Percentiles rank a stretch among this genome's conserved stretches.
These are phyloP conservation scores for Nakazawaea ernobii DNA, from an alignment of 805 yeast species.

Conservation along the genomic window DNA sequence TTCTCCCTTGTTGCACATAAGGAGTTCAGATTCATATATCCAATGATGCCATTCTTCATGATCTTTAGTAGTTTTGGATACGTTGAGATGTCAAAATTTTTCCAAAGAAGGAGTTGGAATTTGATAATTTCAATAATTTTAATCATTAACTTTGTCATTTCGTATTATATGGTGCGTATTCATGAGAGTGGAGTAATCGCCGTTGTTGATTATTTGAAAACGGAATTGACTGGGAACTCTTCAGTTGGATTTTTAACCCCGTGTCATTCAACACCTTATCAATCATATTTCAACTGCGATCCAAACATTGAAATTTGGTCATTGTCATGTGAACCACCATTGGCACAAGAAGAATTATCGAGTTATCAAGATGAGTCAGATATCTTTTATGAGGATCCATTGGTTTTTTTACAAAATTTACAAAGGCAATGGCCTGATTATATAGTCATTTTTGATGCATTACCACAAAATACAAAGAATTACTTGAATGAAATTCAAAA, in stretches of 20 bases:
- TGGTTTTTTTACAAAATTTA: conserved; percentile 50
- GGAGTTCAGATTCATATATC: conserved; percentile 86
- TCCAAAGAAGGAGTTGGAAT: background rate
- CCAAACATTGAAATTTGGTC: conserved; percentile 56
- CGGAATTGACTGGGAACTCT: conserved; percentile 21
- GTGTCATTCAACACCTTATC: conserved; percentile 97
- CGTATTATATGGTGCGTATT: conserved; percentile 42
- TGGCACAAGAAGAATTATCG: conserved; percentile 32
- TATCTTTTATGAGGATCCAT: conserved; percentile 64
- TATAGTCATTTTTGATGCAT: conserved; percentile 63
- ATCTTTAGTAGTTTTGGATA: conserved; percentile 41
- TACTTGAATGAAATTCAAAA: conserved; percentile 30
- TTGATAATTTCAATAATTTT: conserved; percentile 11
- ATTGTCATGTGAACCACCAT: conserved; percentile 89
- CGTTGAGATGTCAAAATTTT: conserved; percentile 10
- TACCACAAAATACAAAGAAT: conserved; percentile 40
- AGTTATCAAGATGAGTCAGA: conserved; percentile 85
- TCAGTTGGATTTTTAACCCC: conserved; percentile 86
- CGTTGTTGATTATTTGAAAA: conserved; percentile 49
- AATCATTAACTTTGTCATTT: conserved; percentile 12
- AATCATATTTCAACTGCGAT: conserved; percentile 66
- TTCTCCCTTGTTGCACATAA: conserved; percentile 77
- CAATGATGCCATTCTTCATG: conserved; percentile 71
- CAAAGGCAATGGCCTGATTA: conserved; percentile 59
- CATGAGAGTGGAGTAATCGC: conserved; percentile 87